A percentile compares a stretch with the other conserved stretches of the same genome.
Evolutionary conservation across 345 rosid species (phyloP).

Genomic region (Eucalyptus sp.): DNA sequence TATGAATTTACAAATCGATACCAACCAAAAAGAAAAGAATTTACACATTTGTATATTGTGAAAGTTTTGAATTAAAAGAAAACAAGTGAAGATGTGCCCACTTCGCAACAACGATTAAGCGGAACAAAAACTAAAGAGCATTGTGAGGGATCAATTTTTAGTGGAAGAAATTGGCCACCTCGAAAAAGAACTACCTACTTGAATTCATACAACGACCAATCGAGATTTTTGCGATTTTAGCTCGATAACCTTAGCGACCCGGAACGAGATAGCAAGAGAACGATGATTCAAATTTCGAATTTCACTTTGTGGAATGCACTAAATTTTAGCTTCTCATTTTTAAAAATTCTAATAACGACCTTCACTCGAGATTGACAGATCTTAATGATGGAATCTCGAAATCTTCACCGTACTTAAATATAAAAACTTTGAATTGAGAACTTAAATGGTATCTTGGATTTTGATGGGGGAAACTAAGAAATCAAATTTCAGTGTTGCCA

Average conservation of each 20-base stretch:
- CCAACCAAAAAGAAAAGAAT: too few species aligned
- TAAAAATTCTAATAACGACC: fast-evolving
- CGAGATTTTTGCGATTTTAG: neutral
- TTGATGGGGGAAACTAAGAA: neutral
- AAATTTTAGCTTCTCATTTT: neutral
- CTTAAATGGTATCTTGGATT: neutral
- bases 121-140: neutral
- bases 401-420: neutral
- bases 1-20: neutral
- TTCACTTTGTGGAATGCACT: fast-evolving
- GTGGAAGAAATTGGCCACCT: neutral
- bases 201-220: neutral
- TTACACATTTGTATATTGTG: neutral
- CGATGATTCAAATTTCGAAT: fast-evolving
- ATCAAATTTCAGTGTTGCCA: neutral
- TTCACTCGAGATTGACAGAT: fast-evolving
- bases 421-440: too few species aligned
- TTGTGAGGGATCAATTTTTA: neutral
- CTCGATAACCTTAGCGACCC: too few species aligned
- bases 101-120: neutral
- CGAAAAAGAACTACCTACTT: neutral
- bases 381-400: fast-evolving
- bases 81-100: neutral
- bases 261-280: fast-evolving
- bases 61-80: neutral